phyloP scores from a whole-genome alignment of 148 eudicot species.

The Rhododendron molle region DNA sequence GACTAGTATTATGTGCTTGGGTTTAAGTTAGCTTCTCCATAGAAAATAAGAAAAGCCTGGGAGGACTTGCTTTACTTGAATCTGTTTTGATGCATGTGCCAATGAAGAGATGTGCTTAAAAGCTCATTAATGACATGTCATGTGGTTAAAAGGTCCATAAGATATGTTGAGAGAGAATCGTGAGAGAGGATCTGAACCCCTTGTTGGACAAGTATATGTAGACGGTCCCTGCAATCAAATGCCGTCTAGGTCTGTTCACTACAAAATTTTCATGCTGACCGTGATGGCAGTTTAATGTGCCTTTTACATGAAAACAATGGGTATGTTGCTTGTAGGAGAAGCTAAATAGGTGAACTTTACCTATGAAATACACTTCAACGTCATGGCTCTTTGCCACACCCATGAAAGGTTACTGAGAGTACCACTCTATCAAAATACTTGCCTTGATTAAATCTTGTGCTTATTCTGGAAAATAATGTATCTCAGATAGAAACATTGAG shows the following conservation, averaged over 20 bases:
- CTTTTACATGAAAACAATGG: background rate
- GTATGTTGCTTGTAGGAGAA: background rate
- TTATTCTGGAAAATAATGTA: background rate
- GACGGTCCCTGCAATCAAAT: too few relatives aligned
- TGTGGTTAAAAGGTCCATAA: background rate
- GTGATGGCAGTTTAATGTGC: background rate
- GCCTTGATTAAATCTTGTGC: background rate
- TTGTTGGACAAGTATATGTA: too few relatives aligned
- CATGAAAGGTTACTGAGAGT: background rate
- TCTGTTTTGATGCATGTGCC: too few relatives aligned
- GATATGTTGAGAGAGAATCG: background rate
- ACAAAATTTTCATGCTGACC: background rate
- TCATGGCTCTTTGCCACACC: background rate
- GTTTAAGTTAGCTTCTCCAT: background rate
- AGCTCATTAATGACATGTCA: background rate
- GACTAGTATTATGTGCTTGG: background rate
- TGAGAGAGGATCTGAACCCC: background rate
- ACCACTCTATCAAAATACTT: background rate
- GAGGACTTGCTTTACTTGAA: too few relatives aligned
- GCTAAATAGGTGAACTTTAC: background rate
- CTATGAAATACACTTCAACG: background rate
- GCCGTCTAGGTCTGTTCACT: background rate
- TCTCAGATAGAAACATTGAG: background rate
- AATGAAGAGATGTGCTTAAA: background rate
- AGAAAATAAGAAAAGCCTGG: background rate